Conservation (phyloP, 176 grass and related monocot genomes). For the Carex pumila region DNA sequence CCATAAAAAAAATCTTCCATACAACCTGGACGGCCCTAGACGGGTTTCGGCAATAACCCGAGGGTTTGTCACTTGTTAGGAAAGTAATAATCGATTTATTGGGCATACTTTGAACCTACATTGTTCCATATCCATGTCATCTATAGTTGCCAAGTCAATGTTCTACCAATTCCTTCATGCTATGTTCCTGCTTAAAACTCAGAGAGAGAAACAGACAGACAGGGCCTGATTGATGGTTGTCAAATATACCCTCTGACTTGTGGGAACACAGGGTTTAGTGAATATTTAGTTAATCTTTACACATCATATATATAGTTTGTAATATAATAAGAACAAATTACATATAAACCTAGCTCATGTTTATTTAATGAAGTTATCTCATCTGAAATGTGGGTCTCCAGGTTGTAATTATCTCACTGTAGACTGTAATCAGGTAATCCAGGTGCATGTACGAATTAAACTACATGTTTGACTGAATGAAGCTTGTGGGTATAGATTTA, state of each 20-base stretch:
- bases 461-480: not conserved
- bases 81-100: not conserved
- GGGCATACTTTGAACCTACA: not conserved
- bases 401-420: not conserved
- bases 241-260: conserved; percentile 4
- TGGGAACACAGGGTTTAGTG: not conserved
- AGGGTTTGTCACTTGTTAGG: not conserved
- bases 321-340: not conserved
- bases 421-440: not conserved
- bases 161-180: not conserved
- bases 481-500: not conserved
- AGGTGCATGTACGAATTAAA: not conserved
- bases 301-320: not conserved
- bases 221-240: not conserved
- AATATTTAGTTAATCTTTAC: not conserved
- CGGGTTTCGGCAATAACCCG: not conserved
- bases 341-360: not conserved
- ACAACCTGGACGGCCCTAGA: not conserved
- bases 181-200: not conserved
- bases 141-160: not conserved
- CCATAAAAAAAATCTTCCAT: not conserved
- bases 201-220: not conserved
- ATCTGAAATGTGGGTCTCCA: not conserved
- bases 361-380: not conserved
- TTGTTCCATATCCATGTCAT: not conserved